phyloP scores from a whole-genome alignment of 352 stramenopile genomes.

The Globisporangium mamillatum region DNA sequence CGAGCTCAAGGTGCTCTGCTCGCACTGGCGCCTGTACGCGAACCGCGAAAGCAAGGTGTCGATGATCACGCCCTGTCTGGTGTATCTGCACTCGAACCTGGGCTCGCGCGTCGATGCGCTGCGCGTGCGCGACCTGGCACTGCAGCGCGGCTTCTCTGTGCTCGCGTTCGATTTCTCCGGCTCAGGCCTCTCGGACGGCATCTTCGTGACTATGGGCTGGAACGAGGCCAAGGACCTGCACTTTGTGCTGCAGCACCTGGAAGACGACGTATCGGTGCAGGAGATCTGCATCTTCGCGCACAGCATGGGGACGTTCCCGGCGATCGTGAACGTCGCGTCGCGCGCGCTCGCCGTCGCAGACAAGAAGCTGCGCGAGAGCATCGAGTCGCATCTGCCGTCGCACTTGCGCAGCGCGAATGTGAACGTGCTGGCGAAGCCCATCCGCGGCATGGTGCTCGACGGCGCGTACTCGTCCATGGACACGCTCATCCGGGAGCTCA shows the following conservation, averaged over 20 bases:
- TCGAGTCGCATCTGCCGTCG: slow-evolving; percentile 60
- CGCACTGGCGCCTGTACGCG: slow-evolving; percentile 70
- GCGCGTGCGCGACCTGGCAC: slow-evolving; percentile 56
- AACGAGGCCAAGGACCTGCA: slow-evolving; percentile 77
- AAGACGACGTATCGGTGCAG: slow-evolving; percentile 43
- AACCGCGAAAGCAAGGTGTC: slow-evolving; percentile 17
- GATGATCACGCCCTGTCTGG: slow-evolving; percentile 43
- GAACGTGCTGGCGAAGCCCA: slow-evolving; percentile 49
- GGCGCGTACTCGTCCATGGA: slow-evolving; percentile 72
- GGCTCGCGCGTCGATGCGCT: slow-evolving; percentile 68
- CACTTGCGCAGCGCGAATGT: slow-evolving; percentile 44
- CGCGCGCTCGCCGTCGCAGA: slow-evolving; percentile 42
- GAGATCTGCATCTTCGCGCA: slow-evolving; percentile 75
- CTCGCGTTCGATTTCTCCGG: slow-evolving; percentile 82
- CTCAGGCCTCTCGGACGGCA: slow-evolving; percentile 70
- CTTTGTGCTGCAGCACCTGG: slow-evolving; percentile 60
- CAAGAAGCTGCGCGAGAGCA: slow-evolving; percentile 46
- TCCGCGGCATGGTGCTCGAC: slow-evolving; percentile 72
- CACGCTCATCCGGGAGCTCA: slow-evolving; percentile 59
- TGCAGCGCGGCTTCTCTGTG: slow-evolving; percentile 74
- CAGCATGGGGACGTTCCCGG: slow-evolving; percentile 80
- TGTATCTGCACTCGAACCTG: slow-evolving; percentile 86
- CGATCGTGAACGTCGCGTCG: slow-evolving; percentile 71
- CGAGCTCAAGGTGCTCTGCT: slow-evolving; percentile 60
- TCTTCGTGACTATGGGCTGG: slow-evolving; percentile 87